Conservation (phyloP, 2,329 filamentous ascomycete genomes). For the Orbilia oligospora region DNA sequence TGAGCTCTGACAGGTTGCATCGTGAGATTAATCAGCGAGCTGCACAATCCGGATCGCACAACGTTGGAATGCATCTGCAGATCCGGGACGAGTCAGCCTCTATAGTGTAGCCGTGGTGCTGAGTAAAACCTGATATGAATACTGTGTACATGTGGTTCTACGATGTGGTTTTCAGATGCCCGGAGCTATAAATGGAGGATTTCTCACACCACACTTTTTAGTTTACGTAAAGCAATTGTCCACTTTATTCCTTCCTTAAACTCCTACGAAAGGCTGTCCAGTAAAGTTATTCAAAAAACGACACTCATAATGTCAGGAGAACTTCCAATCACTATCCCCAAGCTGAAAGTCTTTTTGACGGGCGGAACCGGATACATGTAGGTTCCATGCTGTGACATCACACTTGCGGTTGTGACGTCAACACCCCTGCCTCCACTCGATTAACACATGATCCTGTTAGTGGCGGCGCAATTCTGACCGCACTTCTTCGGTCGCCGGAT, state of each 20-base stretch:
- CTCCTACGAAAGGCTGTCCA: conserved; percentile 1
- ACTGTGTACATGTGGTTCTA: too few species aligned
- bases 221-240: conserved; percentile 2
- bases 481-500: conserved; percentile 49
- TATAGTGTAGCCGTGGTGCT: too few species aligned
- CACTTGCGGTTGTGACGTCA: conserved; percentile 25
- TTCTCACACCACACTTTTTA: conserved; percentile 6
- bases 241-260: not conserved
- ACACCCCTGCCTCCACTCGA: not conserved
- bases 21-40: conserved; percentile 30
- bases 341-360: conserved; percentile 49
- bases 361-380: conserved; percentile 57
- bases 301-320: conserved; percentile 30
- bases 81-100: too few species aligned
- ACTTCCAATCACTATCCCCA: conserved; percentile 48
- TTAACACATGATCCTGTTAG: conserved; percentile 23
- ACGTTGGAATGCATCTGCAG: too few species aligned
- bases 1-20: conserved; percentile 21
- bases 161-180: too few species aligned
- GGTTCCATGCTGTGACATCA: conserved; percentile 11
- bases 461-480: conserved; percentile 44
- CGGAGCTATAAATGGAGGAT: not conserved
- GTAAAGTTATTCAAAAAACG: not conserved
- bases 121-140: too few species aligned
- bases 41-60: not conserved